phyloP scores from a whole-genome alignment of 306 rosid genomes.

The Vicia villosa region DNA sequence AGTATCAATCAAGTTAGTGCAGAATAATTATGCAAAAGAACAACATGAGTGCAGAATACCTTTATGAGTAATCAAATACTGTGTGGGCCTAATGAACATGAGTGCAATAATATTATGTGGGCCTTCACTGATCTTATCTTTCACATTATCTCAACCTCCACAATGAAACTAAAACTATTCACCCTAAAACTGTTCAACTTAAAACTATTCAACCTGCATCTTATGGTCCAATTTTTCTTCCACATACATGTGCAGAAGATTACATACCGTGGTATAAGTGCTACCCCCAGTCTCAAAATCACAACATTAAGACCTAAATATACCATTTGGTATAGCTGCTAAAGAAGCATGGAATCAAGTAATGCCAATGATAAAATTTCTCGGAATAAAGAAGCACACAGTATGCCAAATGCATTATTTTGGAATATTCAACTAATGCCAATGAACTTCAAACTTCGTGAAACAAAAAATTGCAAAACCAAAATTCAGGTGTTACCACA shows the following conservation, averaged over 20 bases:
- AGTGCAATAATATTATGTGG: constrained; percentile 34
- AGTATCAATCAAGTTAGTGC: constrained; percentile 40
- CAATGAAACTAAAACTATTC: constrained; percentile 38
- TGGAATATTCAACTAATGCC: constrained; percentile 21
- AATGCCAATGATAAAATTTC: neutral
- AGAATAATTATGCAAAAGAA: constrained; percentile 38
- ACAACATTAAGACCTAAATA: neutral
- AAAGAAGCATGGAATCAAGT: constrained; percentile 7
- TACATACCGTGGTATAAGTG: constrained; percentile 27
- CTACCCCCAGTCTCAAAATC: constrained; percentile 29
- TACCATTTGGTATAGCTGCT: constrained; percentile 16
- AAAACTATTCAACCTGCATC: constrained; percentile 45
- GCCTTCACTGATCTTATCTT: constrained; percentile 24
- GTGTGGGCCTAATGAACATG: too few relatives aligned
- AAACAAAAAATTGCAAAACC: constrained; percentile 17
- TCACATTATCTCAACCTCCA: constrained; percentile 37
- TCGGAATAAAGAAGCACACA: neutral
- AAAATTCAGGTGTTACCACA: neutral
- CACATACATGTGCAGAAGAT: constrained; percentile 38
- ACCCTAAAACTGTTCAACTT: constrained; percentile 3
- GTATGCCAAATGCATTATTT: constrained; percentile 31
- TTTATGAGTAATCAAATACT: constrained; percentile 46
- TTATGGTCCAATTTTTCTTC: constrained; percentile 50
- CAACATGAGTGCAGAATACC: constrained; percentile 43
- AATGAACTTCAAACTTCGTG: constrained; percentile 7